Base-by-base conservation (phyloP, 2,329 filamentous ascomycete species). In the Pseudogymnoascus verrucosus region DNA sequence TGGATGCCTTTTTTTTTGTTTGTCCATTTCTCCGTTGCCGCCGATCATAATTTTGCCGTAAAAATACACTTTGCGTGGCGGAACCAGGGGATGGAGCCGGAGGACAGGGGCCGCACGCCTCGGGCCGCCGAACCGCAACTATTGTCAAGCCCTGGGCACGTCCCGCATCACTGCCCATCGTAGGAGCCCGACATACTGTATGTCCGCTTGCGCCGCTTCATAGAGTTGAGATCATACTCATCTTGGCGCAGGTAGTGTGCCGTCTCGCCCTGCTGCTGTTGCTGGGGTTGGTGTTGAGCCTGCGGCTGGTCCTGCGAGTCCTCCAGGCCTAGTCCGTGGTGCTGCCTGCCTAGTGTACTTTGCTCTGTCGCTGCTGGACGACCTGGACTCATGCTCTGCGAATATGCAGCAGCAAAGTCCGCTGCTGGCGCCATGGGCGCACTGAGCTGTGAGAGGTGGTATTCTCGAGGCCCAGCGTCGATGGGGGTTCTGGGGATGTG, bases 361-460 rank as follows among this genome's bases (percentile, higher is more conserved):
- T 69, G 68, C 54, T 68, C 40, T 62, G 61, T 39, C 8, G 61
- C 63, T 21, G 40, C 60, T 60, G 51, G 51, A 21, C 67, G 62
- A 4, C 60, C 51, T 23, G 69, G 64, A 37, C 67, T 68, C 12
- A 68, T 34, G 44, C 44, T 69, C 31, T 71, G 66, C 60, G 67
- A 68, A 62, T 72, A 72, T 51, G 68, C 70, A 26, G 64, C 68
- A 31, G 68, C 62, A 44, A 84, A 84, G 62, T 85, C 82, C 62
- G 78, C 78, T 0, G 82, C 75, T 3, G 81, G 78, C 2, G 78
- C 78, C 64, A 84, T 82, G 0, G 82, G 82, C 1, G 82, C 80
- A 68, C 79, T 82, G 75, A 84, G 76, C 69, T 84, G 82, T 2
- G 82, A 77, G 69, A 82, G 79, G 11, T 78, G 78, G 70, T 83